Base-by-base conservation (phyloP, 2,329 filamentous ascomycete species). In the Venturia effusa region DNA sequence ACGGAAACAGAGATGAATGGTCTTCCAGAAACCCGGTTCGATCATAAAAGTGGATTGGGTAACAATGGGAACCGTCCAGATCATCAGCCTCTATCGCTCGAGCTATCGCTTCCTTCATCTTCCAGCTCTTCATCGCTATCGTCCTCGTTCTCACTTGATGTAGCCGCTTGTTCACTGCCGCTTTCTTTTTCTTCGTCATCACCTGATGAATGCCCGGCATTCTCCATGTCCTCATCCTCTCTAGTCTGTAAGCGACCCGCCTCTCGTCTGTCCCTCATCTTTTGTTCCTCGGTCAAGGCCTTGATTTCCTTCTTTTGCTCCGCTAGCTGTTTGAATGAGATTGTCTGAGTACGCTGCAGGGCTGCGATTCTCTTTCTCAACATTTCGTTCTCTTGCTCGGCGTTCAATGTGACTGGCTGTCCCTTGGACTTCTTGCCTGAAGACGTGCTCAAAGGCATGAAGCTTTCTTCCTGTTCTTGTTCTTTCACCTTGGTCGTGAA, bases 311-410 rank as follows among this genome's bases (percentile, higher is more conserved):
- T 72, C 54, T 74, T 74, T 62, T 80, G 60, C 65, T 76, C 74
- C 17, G 75, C 75, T 32, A 81, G 70, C 64, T 79, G 78, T 27
- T 75, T 70, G 62, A 80, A 77, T 5, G 76, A 78, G 40, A 75
- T 75, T 64, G 73, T 76, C 67, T 80, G 78, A 37, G 80, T 71
- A 48, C 77, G 72, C 66, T 78, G 74, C 37, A 80, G 68, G 5
- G 75, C 75, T 24, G 75, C 77, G 19, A 80, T 63, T 64, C 80
- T 73, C 61, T 71, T 70, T 66, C 71, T 74, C 32, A 67, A 34
- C 37, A 74, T 54, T 45, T 74, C 71, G 41, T 71, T 70, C n/a
- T 75, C 67, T 64, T 75, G 71, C 17, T 72, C 72, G 19, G 74
- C 66, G 11, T 65, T 67, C 13, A 67, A 66, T 55, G 74, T 43